These are phyloP conservation scores for Aristolochia californica DNA, from an alignment of 164 flowering plant species.

Conservation along the genomic window DNA sequence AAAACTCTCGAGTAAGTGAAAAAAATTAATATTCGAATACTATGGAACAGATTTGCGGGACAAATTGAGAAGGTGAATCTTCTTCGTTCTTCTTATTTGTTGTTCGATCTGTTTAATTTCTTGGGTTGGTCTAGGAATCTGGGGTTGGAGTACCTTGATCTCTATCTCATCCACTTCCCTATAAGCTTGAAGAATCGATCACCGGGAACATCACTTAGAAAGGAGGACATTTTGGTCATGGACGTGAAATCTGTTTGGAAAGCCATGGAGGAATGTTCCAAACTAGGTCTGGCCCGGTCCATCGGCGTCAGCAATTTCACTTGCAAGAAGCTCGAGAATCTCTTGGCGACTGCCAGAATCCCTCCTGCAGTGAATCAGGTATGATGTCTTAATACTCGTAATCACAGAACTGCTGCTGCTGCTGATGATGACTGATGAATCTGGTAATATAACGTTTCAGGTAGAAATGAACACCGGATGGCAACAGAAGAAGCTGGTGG, in stretches of 20 bases:
- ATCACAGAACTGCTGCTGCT: too few species aligned
- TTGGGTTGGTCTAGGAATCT: too few species aligned
- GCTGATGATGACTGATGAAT: background rate
- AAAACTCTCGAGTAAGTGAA: conserved; percentile 17
- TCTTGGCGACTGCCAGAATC: conserved; percentile 7
- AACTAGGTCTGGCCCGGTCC: conserved; percentile 9
- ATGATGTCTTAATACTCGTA: too few species aligned
- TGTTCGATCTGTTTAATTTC: too few species aligned
- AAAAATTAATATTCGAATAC: too few species aligned
- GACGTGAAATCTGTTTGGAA: conserved; percentile 7
- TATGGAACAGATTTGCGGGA: too few species aligned
- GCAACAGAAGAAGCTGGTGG: conserved; percentile 14
- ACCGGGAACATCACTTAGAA: background rate
- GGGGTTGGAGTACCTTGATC: conserved; percentile 12
- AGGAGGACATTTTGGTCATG: conserved; percentile 4
- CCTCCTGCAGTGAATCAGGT: conserved; percentile 15
- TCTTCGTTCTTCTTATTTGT: too few species aligned
- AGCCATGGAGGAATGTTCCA: conserved; percentile 13
- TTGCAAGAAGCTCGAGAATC: conserved; percentile 12
- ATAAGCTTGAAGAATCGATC: background rate
- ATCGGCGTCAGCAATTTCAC: conserved; percentile 15
- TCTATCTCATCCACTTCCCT: conserved; percentile 9
- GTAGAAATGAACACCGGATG: conserved; percentile 25
- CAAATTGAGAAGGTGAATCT: too few species aligned
- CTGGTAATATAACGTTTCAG: too few species aligned